Base-by-base conservation (phyloP, 1,139 yeast species). In the Kodamaea ohmeri region DNA sequence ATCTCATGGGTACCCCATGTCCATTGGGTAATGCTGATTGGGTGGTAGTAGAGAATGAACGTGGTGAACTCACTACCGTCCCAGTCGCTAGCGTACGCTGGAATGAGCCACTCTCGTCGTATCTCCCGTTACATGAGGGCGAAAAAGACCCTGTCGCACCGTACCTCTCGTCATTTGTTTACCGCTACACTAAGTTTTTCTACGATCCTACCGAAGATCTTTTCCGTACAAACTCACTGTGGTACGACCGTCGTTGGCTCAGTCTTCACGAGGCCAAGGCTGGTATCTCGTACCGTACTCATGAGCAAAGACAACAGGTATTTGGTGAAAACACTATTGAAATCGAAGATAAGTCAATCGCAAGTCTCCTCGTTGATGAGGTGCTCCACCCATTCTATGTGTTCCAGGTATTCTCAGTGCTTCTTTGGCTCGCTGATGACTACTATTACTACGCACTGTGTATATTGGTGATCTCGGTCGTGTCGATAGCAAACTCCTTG, bases 371-470 rank as follows among this genome's bases (percentile, higher is more conserved):
- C 35, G 67, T 84, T 21, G 95, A 89, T 52, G 98, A 94, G 59
- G 88, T 88, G 0, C 65, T 92, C 37, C 98, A 92, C 58, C 98
- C 98, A 1, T 92, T 92, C 56, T 92, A 94, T 56, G 75, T 94
- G 28, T 92, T 92, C 58, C 98, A 94, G 61, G 82, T 92, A 1
- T 90, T 92, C 55, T 89, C 97, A 2, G 84, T 92, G 41, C 66
- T 89, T 25, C 67, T 92, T 33, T 92, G 99, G 99, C 73, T 89
- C 12, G 79, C 88, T 25, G 99, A 92, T 57, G 83, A 86, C 51
- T 92, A 94, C 59, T 86, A 81, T 58, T 92, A 90, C 62, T 92
- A 92, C 57, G 99, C 99, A 0, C 73, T 80, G 21, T 94, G 98
- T 61, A 92, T 92, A 44, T 84, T 94, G 50, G 47, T 89, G 28